These are phyloP conservation scores for Tetracladium setigerum DNA, from an alignment of 495 filamentous ascomycete species.

Conservation along the genomic window DNA sequence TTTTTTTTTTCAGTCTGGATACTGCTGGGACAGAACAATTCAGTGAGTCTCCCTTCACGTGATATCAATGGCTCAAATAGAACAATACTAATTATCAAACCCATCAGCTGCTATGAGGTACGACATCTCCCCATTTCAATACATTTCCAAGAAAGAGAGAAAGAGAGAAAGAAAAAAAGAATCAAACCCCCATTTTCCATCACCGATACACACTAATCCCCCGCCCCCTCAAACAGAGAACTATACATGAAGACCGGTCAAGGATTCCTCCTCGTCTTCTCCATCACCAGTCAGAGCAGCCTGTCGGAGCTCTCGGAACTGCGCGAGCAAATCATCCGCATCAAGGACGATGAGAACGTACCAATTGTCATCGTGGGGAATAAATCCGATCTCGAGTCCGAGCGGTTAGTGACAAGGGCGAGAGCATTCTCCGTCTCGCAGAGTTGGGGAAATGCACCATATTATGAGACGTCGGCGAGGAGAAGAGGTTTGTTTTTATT, in stretches of 20 bases:
- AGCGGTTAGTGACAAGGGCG: conserved; percentile 73
- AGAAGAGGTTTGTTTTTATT: conserved; percentile 43
- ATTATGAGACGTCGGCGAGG: conserved; percentile 89
- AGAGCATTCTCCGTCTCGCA: conserved; percentile 83
- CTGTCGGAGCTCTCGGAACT: conserved; percentile 81
- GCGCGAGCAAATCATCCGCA: conserved; percentile 91
- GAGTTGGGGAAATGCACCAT: conserved; percentile 83
- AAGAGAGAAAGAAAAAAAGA: conserved; percentile 7
- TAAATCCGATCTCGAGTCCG: conserved; percentile 92
- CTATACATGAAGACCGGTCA: conserved; percentile 96
- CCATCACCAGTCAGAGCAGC: conserved; percentile 82
- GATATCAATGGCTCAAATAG: background rate
- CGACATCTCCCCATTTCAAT: conserved; percentile 12
- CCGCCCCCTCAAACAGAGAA: conserved; percentile 47
- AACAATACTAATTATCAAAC: conserved; percentile 7
- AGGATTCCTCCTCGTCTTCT: conserved; percentile 96
- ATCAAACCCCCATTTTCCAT: background rate
- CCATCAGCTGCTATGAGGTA: conserved; percentile 62
- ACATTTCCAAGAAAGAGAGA: background rate
- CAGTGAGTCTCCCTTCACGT: conserved; percentile 50
- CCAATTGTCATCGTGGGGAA: conserved; percentile 97
- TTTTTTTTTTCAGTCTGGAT: conserved; percentile 58
- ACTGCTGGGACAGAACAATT: conserved; percentile 98
- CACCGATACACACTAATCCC: conserved; percentile 24
- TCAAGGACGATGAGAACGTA: conserved; percentile 88